Conservation (phyloP, 768 basidiomycete genomes). For the Lentinula lateritia region DNA sequence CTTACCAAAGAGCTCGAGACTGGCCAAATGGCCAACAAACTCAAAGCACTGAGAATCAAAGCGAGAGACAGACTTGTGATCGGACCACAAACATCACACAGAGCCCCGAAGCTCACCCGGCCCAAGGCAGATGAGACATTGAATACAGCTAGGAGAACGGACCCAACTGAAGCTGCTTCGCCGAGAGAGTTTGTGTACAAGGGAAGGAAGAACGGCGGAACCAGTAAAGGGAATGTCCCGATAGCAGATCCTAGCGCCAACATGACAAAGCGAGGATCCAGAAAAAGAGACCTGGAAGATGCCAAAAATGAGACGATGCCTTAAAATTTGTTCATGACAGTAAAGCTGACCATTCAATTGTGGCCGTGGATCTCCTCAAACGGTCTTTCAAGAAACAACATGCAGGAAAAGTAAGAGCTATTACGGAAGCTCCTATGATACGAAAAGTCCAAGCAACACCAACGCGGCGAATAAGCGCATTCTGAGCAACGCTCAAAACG, state of each 20-base stretch:
- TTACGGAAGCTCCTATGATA: slow-evolving; percentile 17
- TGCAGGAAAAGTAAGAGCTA: slow-evolving; percentile 14
- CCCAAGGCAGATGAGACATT: slow-evolving; percentile 28
- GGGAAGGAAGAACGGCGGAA: slow-evolving; percentile 31
- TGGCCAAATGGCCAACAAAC: slow-evolving; percentile 24
- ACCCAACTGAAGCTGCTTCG: slow-evolving; percentile 16
- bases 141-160: slow-evolving; percentile 26
- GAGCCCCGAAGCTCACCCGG: slow-evolving; percentile 21
- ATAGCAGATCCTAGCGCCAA: slow-evolving; percentile 26
- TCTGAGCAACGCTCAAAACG: slow-evolving; percentile 20
- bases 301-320: not conserved
- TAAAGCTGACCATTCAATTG: slow-evolving; percentile 18
- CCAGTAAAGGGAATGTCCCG: slow-evolving; percentile 29
- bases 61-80: slow-evolving; percentile 20
- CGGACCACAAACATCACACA: slow-evolving; percentile 24
- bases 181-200: slow-evolving; percentile 24
- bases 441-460: slow-evolving; percentile 26
- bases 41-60: slow-evolving; percentile 21
- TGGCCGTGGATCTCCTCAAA: slow-evolving; percentile 14
- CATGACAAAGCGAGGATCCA: slow-evolving; percentile 13
- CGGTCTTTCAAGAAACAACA: slow-evolving; percentile 21
- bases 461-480: slow-evolving; percentile 19
- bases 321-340: not conserved
- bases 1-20: slow-evolving; percentile 17
- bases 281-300: slow-evolving; percentile 20